A percentile compares a stretch with the other conserved stretches of the same genome.
Evolutionary conservation across 2,329 filamentous ascomycete species (phyloP).

Genomic region (Bimuria novae-zelandiae): DNA sequence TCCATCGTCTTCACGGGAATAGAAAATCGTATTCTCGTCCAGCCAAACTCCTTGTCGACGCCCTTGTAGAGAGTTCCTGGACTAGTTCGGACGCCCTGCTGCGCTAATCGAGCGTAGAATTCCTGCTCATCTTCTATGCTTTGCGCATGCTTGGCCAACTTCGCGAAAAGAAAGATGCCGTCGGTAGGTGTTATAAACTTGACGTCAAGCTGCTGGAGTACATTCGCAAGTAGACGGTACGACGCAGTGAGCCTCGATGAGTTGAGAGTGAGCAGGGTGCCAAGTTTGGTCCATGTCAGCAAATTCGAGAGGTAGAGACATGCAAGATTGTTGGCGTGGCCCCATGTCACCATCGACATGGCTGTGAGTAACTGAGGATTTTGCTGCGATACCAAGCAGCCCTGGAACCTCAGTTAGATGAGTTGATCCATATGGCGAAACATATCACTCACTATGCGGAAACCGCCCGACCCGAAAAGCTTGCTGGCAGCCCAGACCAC

Average conservation of each 20-base stretch:
- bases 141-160: conserved; percentile 19
- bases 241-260: conserved; percentile 28
- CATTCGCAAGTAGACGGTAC: conserved; percentile 22
- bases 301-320: conserved; percentile 28
- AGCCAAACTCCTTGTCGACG: conserved; percentile 34
- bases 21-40: conserved; percentile 34
- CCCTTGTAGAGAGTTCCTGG: conserved; percentile 26
- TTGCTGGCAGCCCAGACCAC: conserved; percentile 39
- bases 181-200: conserved; percentile 29
- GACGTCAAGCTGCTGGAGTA: conserved; percentile 21
- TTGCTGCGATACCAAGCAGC: conserved; percentile 38
- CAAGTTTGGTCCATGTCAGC: conserved; percentile 31
- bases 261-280: conserved; percentile 30
- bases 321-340: conserved; percentile 25
- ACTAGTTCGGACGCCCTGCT: conserved; percentile 24
- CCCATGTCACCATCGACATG: conserved; percentile 21
- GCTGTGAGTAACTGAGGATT: conserved; percentile 29
- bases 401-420: conserved; percentile 19
- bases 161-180: conserved; percentile 36
- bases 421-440: too few species aligned
- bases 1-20: conserved; percentile 21
- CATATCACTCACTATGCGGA: conserved; percentile 28
- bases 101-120: conserved; percentile 24
- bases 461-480: conserved; percentile 35
- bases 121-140: conserved; percentile 23